phyloP scores from a whole-genome alignment of 305 asterid species.

The Salvia sclarea region DNA sequence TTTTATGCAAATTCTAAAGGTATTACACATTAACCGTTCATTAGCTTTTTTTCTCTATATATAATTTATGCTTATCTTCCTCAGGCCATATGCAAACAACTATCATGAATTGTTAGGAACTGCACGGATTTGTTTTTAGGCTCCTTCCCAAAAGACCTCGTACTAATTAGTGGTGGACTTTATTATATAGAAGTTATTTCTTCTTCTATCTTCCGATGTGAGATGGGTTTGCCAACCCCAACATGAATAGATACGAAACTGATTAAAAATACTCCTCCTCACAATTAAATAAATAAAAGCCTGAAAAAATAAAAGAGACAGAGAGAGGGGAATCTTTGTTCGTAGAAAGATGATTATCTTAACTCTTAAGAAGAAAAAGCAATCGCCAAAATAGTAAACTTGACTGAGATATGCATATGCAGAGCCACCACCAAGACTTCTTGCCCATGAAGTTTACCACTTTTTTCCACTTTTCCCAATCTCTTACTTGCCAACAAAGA shows the following conservation, averaged over 20 bases:
- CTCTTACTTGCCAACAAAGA: conserved; percentile 38
- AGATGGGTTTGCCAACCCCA: too few species aligned
- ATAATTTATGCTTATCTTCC: too few species aligned
- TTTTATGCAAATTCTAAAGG: too few species aligned
- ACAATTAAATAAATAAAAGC: background rate
- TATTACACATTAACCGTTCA: too few species aligned
- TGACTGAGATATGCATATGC: background rate
- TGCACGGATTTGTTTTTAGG: too few species aligned
- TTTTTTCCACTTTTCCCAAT: conserved; percentile 16
- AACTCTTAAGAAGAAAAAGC: conserved; percentile 32
- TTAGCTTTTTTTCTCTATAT: too few species aligned
- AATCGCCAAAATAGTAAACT: conserved; percentile 28
- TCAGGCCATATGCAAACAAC: too few species aligned
- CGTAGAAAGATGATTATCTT: conserved; percentile 29
- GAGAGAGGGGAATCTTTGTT: conserved; percentile 31
- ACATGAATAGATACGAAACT: background rate
- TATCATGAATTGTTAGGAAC: too few species aligned
- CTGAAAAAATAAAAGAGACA: background rate
- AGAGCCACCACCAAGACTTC: conserved; percentile 39
- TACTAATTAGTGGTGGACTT: too few species aligned
- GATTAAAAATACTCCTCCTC: background rate
- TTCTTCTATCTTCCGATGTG: too few species aligned
- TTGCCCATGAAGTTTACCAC: conserved; percentile 64
- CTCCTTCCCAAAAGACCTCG: too few species aligned
- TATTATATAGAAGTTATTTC: too few species aligned